phyloP scores from a whole-genome alignment of 2,329 filamentous ascomycete species.

The Claviceps citrina region DNA sequence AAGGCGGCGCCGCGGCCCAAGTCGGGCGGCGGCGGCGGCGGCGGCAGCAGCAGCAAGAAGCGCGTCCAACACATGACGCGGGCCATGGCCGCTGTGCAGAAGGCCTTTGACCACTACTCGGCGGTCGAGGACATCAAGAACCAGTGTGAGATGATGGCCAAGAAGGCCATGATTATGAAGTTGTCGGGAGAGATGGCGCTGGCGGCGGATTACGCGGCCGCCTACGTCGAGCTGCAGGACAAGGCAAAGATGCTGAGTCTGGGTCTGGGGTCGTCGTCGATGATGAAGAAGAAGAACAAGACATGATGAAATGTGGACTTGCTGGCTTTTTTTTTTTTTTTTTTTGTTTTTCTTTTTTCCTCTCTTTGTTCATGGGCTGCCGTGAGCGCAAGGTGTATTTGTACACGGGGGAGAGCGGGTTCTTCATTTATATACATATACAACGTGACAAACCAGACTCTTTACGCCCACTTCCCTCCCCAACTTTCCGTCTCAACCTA shows the following conservation, averaged over 20 bases:
- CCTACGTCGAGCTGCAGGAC: conserved; percentile 43
- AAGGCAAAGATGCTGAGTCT: conserved; percentile 17
- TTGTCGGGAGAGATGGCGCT: conserved; percentile 47
- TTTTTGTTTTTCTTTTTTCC: too few species aligned
- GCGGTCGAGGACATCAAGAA: conserved; percentile 48
- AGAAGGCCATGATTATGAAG: conserved; percentile 65
- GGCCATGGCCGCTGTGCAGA: conserved; percentile 45
- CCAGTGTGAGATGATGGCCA: conserved; percentile 65
- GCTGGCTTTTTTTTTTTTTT: not conserved
- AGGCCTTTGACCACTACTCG: conserved; percentile 48
- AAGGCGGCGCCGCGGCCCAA: too few species aligned
- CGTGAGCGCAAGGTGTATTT: too few species aligned
- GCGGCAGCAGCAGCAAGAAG: too few species aligned
- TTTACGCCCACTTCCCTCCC: not conserved
- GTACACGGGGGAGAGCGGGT: too few species aligned
- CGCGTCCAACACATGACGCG: conserved; percentile 41
- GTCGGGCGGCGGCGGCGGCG: too few species aligned
- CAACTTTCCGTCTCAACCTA: too few species aligned
- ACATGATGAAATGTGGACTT: not conserved
- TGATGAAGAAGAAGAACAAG: not conserved
- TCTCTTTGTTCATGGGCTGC: too few species aligned
- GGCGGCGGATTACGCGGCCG: conserved; percentile 51
- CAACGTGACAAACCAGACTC: not conserved
- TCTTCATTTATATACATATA: not conserved
- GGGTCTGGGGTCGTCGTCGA: too few species aligned